These are phyloP conservation scores for Chaetomium strumarium DNA, from an alignment of 2,329 filamentous ascomycete genomes.

Conservation along the genomic window DNA sequence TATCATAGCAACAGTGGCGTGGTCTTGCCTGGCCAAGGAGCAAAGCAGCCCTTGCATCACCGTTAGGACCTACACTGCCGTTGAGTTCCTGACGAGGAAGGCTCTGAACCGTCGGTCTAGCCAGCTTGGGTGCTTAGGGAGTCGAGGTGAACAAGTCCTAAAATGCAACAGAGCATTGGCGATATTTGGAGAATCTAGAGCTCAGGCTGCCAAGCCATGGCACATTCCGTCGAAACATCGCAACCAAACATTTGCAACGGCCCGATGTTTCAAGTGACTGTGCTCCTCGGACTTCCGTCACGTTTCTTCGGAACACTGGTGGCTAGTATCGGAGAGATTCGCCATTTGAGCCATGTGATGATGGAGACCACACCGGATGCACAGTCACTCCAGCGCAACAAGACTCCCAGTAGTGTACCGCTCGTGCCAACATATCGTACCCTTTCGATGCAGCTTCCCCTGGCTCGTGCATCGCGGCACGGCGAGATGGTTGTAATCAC, in stretches of 20 bases:
- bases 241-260: not conserved
- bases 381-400: too few species aligned
- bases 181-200: not conserved
- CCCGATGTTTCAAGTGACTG: constrained; percentile 5
- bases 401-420: not conserved
- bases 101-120: not conserved
- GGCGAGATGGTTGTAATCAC: not conserved
- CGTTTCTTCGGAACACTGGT: not conserved
- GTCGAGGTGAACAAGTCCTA: not conserved
- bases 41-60: too few species aligned
- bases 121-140: not conserved
- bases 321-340: too few species aligned
- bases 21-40: too few species aligned
- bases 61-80: too few species aligned
- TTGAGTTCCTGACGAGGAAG: too few species aligned
- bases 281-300: not conserved
- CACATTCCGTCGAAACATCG: not conserved
- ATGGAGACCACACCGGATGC: too few species aligned
- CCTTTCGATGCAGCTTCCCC: not conserved
- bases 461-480: not conserved
- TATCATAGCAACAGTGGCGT: not conserved
- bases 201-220: constrained; percentile 1
- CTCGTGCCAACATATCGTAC: not conserved
- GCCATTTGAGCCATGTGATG: too few species aligned
- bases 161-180: too few species aligned